phyloP scores from a whole-genome alignment of 2,329 filamentous ascomycete genomes.

The Cercospora sesami region DNA sequence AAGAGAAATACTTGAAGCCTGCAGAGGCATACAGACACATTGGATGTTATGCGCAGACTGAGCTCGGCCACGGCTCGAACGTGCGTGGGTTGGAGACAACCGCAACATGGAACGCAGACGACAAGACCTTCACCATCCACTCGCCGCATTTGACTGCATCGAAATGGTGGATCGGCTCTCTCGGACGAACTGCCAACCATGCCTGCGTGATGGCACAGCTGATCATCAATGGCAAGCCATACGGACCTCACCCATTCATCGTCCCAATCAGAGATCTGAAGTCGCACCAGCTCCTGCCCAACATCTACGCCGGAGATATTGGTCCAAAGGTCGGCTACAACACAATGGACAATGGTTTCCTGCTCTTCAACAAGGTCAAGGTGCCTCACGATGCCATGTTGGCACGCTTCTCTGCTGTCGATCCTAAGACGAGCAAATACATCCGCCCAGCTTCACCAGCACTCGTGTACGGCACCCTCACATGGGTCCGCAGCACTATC shows the following conservation, averaged over 20 bases:
- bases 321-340: constrained; percentile 74
- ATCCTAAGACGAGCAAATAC: constrained; percentile 68
- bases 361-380: constrained; percentile 74
- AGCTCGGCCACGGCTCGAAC: constrained; percentile 76
- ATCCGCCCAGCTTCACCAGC: constrained; percentile 65
- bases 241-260: constrained; percentile 76
- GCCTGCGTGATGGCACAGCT: constrained; percentile 79
- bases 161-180: constrained; percentile 83
- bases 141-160: constrained; percentile 72
- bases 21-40: constrained; percentile 70
- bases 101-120: constrained; percentile 69
- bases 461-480: constrained; percentile 73
- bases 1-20: constrained; percentile 68
- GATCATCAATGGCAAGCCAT: constrained; percentile 65
- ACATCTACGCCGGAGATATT: constrained; percentile 75
- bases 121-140: constrained; percentile 74
- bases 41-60: constrained; percentile 79
- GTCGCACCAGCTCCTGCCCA: constrained; percentile 67
- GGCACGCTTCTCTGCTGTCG: constrained; percentile 67
- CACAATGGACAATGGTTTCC: constrained; percentile 72
- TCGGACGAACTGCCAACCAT: constrained; percentile 73
- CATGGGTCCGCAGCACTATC: constrained; percentile 71
- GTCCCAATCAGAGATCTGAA: constrained; percentile 71
- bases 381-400: constrained; percentile 74
- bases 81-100: constrained; percentile 71